Percentiles rank a stretch among this genome's conserved stretches.
phyloP scores from a whole-genome alignment of 306 rosid genomes.

The Ochetophila trinervis region DNA sequence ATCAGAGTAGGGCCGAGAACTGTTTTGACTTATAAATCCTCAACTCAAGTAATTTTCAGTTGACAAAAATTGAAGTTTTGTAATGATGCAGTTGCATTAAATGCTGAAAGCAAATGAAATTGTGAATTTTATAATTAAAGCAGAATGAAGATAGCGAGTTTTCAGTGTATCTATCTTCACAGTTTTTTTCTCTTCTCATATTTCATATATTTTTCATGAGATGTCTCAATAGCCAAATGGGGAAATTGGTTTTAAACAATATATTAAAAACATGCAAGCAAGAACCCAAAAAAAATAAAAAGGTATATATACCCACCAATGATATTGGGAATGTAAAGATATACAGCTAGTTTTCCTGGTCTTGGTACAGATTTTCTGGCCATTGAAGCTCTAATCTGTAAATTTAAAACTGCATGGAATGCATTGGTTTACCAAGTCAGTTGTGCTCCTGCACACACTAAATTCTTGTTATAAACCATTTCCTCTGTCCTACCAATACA shows the following conservation, averaged over 20 bases:
- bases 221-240: not conserved
- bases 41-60: not conserved
- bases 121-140: not conserved
- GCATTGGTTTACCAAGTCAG: constrained; percentile 2
- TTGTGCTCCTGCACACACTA: not conserved
- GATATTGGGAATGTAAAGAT: constrained; percentile 61
- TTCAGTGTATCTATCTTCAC: not conserved
- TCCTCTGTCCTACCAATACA: not conserved
- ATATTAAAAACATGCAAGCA: not conserved
- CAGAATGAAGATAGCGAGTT: not conserved
- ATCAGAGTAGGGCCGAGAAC: not conserved
- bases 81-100: not conserved
- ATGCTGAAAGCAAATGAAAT: not conserved
- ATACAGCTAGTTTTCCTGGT: constrained; percentile 49
- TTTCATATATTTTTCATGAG: not conserved
- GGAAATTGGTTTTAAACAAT: not conserved
- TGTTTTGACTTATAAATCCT: not conserved
- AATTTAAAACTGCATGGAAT: constrained; percentile 16
- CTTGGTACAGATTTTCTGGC: constrained; percentile 42
- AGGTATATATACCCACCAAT: constrained; percentile 47
- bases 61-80: not conserved
- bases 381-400: constrained; percentile 38
- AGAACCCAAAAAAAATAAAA: constrained; percentile 16
- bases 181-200: not conserved
- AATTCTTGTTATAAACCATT: not conserved